Conservation (phyloP, 2,329 filamentous ascomycete genomes). For the Graphiopsis chlorocephala region DNA sequence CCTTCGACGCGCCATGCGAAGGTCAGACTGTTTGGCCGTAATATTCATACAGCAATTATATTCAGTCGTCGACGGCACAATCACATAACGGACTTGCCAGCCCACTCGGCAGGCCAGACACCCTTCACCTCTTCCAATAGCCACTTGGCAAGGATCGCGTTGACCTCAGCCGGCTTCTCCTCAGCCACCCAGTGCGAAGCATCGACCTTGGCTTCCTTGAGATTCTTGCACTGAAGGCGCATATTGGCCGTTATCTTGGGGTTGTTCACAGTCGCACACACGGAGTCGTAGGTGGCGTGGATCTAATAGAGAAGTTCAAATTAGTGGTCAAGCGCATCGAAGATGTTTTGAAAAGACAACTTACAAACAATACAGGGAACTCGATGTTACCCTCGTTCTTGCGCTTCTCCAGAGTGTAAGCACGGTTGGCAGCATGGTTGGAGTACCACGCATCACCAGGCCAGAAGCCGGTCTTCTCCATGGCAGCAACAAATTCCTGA, state of each 20-base stretch:
- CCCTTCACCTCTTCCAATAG: conserved; percentile 22
- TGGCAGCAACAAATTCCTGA: conserved; percentile 33
- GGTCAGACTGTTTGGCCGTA: neutral
- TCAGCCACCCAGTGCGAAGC: conserved; percentile 29
- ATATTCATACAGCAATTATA: neutral
- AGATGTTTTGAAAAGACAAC: neutral
- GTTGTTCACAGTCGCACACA: conserved; percentile 36
- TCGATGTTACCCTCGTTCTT: conserved; percentile 35
- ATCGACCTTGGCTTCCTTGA: conserved; percentile 19
- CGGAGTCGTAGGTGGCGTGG: conserved; percentile 40
- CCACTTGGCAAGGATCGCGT: conserved; percentile 26
- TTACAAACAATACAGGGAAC: conserved; percentile 37
- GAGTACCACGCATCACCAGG: conserved; percentile 42
- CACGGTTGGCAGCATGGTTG: conserved; percentile 43
- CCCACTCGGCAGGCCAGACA: conserved; percentile 26
- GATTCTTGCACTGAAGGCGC: conserved; percentile 9
- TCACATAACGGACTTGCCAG: neutral
- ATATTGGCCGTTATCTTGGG: conserved; percentile 26
- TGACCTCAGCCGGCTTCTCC: conserved; percentile 29
- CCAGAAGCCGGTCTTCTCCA: conserved; percentile 43
- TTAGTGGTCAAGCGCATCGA: neutral
- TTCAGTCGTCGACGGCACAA: neutral
- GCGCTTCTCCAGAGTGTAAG: conserved; percentile 39
- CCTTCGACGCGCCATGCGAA: neutral
- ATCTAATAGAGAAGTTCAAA: conserved; percentile 19